Percentiles rank a stretch among this genome's conserved stretches.
Evolutionary conservation across 2,329 filamentous ascomycete species (phyloP).

Genomic region (Paraphoma sp.): DNA sequence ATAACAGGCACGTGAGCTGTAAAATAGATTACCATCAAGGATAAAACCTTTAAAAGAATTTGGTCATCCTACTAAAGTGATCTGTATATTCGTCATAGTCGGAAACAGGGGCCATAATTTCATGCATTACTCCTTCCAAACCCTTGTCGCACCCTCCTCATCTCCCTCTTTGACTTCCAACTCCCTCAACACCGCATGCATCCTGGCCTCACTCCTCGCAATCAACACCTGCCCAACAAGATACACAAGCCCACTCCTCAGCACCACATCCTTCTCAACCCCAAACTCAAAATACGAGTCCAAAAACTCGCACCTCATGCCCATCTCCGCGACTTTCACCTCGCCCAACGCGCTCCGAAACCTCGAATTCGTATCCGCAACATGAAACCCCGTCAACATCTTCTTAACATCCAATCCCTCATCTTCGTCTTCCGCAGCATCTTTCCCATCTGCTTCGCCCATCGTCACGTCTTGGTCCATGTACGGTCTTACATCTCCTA

Average conservation of each 20-base stretch:
- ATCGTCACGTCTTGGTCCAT: not conserved
- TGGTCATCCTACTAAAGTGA: too few relatives aligned
- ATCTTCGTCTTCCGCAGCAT: not conserved
- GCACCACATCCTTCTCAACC: slow-evolving; percentile 18
- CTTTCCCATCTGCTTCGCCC: not conserved
- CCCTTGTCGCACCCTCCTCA: not conserved
- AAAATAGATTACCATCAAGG: too few relatives aligned
- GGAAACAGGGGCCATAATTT: too few relatives aligned
- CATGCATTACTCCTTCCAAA: too few relatives aligned
- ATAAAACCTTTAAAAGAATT: too few relatives aligned
- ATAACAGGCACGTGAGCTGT: too few relatives aligned
- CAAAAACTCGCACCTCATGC: slow-evolving; percentile 35
- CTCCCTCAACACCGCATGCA: slow-evolving; percentile 26
- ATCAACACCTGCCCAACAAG: slow-evolving; percentile 39
- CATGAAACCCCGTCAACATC: slow-evolving; percentile 31
- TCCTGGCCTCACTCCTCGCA: slow-evolving; percentile 33
- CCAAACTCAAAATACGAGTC: slow-evolving; percentile 35
- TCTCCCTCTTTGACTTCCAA: slow-evolving; percentile 13
- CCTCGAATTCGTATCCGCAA: slow-evolving; percentile 22
- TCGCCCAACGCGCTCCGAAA: slow-evolving; percentile 25
- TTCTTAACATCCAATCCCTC: slow-evolving; percentile 20
- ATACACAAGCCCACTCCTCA: slow-evolving; percentile 26
- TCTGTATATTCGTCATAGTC: too few relatives aligned
- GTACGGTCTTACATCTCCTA: slow-evolving; percentile 22
- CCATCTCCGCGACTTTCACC: slow-evolving; percentile 13